Base-by-base conservation (phyloP, 768 basidiomycete species). In the Amanita exitialis region DNA sequence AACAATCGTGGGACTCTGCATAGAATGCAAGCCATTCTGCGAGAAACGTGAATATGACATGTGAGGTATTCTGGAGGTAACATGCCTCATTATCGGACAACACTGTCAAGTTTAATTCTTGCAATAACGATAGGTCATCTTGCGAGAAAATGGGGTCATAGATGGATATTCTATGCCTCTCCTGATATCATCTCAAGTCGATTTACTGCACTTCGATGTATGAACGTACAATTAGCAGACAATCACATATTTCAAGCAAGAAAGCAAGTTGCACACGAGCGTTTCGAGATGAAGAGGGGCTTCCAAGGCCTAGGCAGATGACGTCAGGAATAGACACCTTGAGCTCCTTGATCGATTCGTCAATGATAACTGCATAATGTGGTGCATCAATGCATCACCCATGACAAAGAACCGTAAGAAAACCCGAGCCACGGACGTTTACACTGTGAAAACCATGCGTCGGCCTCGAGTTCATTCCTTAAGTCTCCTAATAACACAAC, bases 71-170 rank as follows among this genome's bases (percentile, higher is more conserved):
- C 10, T 39, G 32, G 32, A 49, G 46, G 20, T 49, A 37, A 77
- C 79, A 62, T 74, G 71, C 82, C 62, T 69, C 76, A 60, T 77
- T 72, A 60, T 73, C 66, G 25, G 64, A 36, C 30, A 74, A 62
- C 25, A 70, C 60, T 13, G 62, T 60, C 56, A 76, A 55, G 27
- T 62, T 58, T 47, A 75, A 63, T 49, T 74, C 69, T 53, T 69
- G 56, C 54, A 89, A 72, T 35, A 83, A 68, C n/a, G 61, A 57
- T 36, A 56, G 53, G 59, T 89, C 86, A 58, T 77, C 74, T 16
- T 69, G 71, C 60, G 82, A 74, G 65, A 88, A 86, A n/a, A 82
- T 76, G 54, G 86, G 86, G 69, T 90, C 86, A 64, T 78, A 87
- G 35, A 81, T 54, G 55, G 72, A 74, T 46, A 86, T 71, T 15